Base-by-base conservation (phyloP, 345 rosid genomes). In the Pistacia atlantica region DNA sequence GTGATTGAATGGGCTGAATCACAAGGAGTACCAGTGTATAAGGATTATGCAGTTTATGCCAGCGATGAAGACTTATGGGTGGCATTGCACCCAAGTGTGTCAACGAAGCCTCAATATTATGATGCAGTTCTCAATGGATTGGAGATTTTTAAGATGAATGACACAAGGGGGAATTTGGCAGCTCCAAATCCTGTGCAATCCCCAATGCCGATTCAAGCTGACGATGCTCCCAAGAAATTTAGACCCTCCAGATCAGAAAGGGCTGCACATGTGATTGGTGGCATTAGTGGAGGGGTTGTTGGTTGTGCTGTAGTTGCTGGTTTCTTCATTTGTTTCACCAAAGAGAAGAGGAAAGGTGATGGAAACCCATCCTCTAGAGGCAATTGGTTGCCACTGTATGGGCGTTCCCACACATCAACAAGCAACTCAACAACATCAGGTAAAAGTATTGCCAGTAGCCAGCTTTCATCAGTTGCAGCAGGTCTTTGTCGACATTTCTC, bases 401-500 rank as follows among this genome's bases (percentile, higher is more conserved):
- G 86, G 10, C 8, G 61, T n/a, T 84, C 86, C 25, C 77, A 77
- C 58, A 78, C 84, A 65, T 78, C 83, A 8, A 33, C 65, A 0
- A 65, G 80, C 71, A 85, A 70, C 79, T 80, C 88, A 56, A 78
- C 83, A 54, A 42, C 60, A 22, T 83, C 88, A 5, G 85, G 86
- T 49, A 84, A 72, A 56, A 85, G 83, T 68, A 76, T 38, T 33
- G 69, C 69, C 3, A 66, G 80, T 6, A 80, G 80, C 79, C 82
- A 82, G 51, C 77, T 86, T 38, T 79, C 92, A 0, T 67, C 79
- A 4, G 71, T 90, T 49, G 85, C 88, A 46, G 91, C 81, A 1
- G 92, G 97, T 46, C 82, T 93, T 52, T 93, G 92, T 63, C 80
- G 89, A 57, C 89, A 86, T 74, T 91, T 91, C 77, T 77, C 89